phyloP scores from a whole-genome alignment of 257 asterid species.

The Scutellaria barbata region DNA sequence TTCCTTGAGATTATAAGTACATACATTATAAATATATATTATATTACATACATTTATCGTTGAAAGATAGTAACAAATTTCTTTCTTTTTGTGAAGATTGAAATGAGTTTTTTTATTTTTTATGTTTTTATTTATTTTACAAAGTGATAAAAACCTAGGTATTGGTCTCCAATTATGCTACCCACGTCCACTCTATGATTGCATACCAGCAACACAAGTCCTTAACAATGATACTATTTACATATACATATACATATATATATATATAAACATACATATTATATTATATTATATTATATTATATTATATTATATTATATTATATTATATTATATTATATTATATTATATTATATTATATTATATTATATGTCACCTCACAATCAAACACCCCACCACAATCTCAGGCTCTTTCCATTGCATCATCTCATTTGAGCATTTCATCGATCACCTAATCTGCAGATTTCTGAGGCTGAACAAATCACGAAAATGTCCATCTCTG shows the following conservation, averaged over 20 bases:
- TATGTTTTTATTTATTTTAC: too few species aligned
- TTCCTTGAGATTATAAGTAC: too few species aligned
- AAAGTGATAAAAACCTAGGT: neutral
- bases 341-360: too few species aligned
- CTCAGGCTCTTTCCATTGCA: neutral
- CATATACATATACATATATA: neutral
- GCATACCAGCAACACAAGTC: constrained; percentile 51
- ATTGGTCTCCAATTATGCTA: constrained; percentile 30
- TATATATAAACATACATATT: neutral
- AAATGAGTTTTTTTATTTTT: too few species aligned
- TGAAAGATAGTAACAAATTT: too few species aligned
- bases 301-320: too few species aligned
- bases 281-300: too few species aligned
- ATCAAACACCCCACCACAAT: constrained; percentile 35
- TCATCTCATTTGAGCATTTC: constrained; percentile 18
- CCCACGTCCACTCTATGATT: constrained; percentile 53
- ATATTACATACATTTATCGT: too few species aligned
- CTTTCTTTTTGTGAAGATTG: too few species aligned
- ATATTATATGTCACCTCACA: constrained; percentile 19
- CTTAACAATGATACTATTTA: constrained; percentile 31
- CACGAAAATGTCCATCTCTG: constrained; percentile 51
- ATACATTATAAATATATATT: too few species aligned
- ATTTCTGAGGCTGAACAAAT: constrained; percentile 21
- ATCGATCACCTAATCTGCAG: neutral
- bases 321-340: too few species aligned